Conservation (phyloP, 805 yeast species). For the Candida dajiaensis region DNA sequence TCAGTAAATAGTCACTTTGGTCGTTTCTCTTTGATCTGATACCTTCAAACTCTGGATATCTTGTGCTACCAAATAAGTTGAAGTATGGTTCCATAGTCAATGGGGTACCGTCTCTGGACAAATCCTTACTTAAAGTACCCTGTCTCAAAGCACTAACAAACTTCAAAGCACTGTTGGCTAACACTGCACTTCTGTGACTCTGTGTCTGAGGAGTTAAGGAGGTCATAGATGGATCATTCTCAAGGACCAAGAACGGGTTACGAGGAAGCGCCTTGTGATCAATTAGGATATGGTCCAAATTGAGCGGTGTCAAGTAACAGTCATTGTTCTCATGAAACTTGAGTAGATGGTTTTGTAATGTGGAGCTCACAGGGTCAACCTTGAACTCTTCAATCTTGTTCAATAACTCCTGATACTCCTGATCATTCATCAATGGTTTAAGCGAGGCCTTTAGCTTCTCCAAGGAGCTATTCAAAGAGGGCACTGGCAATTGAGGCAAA, state of each 20-base stretch:
- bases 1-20: constrained; percentile 65
- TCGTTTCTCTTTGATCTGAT: constrained; percentile 68
- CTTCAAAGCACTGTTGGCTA: constrained; percentile 60
- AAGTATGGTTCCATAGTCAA: constrained; percentile 64
- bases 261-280: constrained; percentile 53
- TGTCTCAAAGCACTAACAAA: constrained; percentile 55
- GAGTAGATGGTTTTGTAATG: constrained; percentile 49
- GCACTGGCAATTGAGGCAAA: constrained; percentile 60
- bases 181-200: constrained; percentile 59
- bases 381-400: constrained; percentile 40
- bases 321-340: constrained; percentile 38
- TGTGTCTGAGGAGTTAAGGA: constrained; percentile 50
- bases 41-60: constrained; percentile 50
- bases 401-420: constrained; percentile 42
- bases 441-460: constrained; percentile 48
- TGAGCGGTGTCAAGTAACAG: constrained; percentile 48
- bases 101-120: constrained; percentile 43
- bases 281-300: constrained; percentile 31
- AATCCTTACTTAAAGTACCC: constrained; percentile 52
- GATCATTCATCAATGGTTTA: constrained; percentile 51
- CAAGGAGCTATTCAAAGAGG: constrained; percentile 44
- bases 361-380: constrained; percentile 33
- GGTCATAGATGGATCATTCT: constrained; percentile 65
- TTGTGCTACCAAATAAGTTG: constrained; percentile 64
- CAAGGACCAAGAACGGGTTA: constrained; percentile 69